A percentile compares a stretch with the other conserved stretches of the same genome.
phyloP scores from a whole-genome alignment of 805 yeast species.

The Maudiozyma saulgeensis region DNA sequence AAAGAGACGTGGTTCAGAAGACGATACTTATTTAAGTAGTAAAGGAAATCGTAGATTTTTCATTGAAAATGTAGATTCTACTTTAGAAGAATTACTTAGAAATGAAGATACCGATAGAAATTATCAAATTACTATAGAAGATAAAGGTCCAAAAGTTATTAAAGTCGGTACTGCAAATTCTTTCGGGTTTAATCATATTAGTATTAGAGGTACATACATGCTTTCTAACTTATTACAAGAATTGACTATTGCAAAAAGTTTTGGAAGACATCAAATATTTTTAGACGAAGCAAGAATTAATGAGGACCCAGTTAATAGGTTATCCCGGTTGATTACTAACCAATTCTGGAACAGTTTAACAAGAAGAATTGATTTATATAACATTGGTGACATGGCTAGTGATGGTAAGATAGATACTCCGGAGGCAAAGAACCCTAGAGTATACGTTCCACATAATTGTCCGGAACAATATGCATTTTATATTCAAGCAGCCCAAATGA shows the following conservation, averaged over 20 bases:
- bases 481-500: slow-evolving; percentile 38
- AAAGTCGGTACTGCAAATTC: slow-evolving; percentile 77
- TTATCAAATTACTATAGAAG: slow-evolving; percentile 78
- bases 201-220: slow-evolving; percentile 83
- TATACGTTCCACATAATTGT: slow-evolving; percentile 66
- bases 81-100: slow-evolving; percentile 56
- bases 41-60: slow-evolving; percentile 41
- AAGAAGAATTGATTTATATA: slow-evolving; percentile 52
- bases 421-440: slow-evolving; percentile 55
- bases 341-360: slow-evolving; percentile 78
- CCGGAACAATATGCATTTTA: slow-evolving; percentile 67
- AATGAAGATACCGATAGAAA: slow-evolving; percentile 82
- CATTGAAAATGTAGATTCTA: slow-evolving; percentile 64
- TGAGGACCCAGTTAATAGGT: slow-evolving; percentile 78
- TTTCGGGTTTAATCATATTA: slow-evolving; percentile 63
- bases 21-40: slow-evolving; percentile 34
- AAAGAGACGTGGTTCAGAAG: slow-evolving; percentile 47
- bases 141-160: slow-evolving; percentile 74
- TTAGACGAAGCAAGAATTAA: slow-evolving; percentile 75
- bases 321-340: slow-evolving; percentile 60
- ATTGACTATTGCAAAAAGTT: slow-evolving; percentile 71
- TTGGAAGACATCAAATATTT: slow-evolving; percentile 68
- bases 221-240: slow-evolving; percentile 80
- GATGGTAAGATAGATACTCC: slow-evolving; percentile 69
- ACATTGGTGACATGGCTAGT: slow-evolving; percentile 58